Conservation (phyloP, 805 yeast genomes). For the Yarrowia divulgata region DNA sequence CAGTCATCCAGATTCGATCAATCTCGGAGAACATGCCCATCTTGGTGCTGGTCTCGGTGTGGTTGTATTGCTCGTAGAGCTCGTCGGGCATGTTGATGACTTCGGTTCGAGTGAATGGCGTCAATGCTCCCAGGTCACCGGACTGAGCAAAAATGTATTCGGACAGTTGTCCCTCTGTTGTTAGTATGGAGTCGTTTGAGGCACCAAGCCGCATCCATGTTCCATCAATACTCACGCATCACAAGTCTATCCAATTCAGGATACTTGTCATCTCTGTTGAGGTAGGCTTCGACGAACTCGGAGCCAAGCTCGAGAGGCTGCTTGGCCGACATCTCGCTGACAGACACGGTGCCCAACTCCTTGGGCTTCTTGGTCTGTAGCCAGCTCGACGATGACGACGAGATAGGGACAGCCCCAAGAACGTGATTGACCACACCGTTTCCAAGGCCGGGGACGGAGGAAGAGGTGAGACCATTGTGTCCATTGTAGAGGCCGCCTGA, state of each 20-base stretch:
- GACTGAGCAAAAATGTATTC: constrained; percentile 46
- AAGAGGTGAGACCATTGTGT: constrained; percentile 9
- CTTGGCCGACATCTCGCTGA: constrained; percentile 32
- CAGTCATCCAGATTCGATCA: constrained; percentile 82
- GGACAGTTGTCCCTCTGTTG: constrained; percentile 44
- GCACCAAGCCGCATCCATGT: neutral
- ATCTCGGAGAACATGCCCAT: constrained; percentile 87
- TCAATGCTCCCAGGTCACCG: constrained; percentile 45
- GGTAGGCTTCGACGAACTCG: constrained; percentile 46
- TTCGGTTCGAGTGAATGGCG: constrained; percentile 78
- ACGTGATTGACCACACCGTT: constrained; percentile 31
- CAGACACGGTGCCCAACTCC: constrained; percentile 37
- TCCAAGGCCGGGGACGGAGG: constrained; percentile 17
- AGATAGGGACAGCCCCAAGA: constrained; percentile 28
- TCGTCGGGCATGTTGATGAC: constrained; percentile 80
- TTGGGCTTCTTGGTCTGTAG: constrained; percentile 34
- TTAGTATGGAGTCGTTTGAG: constrained; percentile 23
- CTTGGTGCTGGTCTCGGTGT: constrained; percentile 67
- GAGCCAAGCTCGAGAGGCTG: constrained; percentile 46
- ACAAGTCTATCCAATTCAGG: constrained; percentile 51
- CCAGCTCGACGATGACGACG: constrained; percentile 32
- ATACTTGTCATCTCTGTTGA: constrained; percentile 48
- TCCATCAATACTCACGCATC: constrained; percentile 43
- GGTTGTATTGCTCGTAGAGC: constrained; percentile 73
- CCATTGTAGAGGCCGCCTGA: constrained; percentile 17